Conservation (phyloP, 2,329 filamentous ascomycete genomes). For the Aspergillus puulaauensis region DNA sequence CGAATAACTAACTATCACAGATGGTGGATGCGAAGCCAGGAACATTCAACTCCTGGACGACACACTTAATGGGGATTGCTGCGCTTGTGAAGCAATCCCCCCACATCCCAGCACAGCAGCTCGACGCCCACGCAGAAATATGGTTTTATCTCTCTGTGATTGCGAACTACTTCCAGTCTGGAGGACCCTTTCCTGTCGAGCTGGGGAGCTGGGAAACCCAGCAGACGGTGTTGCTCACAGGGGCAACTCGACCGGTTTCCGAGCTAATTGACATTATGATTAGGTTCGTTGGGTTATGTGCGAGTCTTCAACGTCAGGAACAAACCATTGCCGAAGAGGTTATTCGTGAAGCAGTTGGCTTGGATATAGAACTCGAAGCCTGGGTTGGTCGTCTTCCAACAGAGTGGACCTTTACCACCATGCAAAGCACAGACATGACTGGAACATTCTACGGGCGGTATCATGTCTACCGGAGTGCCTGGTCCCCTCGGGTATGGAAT, state of each 20-base stretch:
- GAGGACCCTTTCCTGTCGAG: conserved; percentile 8
- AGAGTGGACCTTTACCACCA: conserved; percentile 14
- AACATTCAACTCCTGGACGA: conserved; percentile 17
- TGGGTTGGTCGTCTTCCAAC: conserved; percentile 21
- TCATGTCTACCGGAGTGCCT: conserved; percentile 23
- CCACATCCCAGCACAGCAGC: neutral
- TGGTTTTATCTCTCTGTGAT: conserved; percentile 16
- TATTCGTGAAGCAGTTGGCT: conserved; percentile 4
- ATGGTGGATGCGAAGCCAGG: conserved; percentile 21
- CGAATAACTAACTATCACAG: conserved; percentile 6
- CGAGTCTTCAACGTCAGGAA: neutral
- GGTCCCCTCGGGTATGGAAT: conserved; percentile 21
- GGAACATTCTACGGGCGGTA: conserved; percentile 21
- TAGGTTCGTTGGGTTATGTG: conserved; percentile 16
- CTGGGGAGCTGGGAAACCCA: conserved; percentile 17
- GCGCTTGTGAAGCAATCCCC: conserved; percentile 18
- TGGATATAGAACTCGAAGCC: conserved; percentile 19
- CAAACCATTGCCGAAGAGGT: conserved; percentile 1
- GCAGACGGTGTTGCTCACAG: neutral
- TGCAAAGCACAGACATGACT: conserved; percentile 12
- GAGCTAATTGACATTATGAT: conserved; percentile 21
- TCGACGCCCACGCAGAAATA: neutral
- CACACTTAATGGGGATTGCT: conserved; percentile 22
- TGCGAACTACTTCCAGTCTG: conserved; percentile 19
- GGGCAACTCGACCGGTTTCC: conserved; percentile 12